Evolutionary conservation across 148 eudicot species (phyloP).

Genomic region (Euryodendron excelsum): DNA sequence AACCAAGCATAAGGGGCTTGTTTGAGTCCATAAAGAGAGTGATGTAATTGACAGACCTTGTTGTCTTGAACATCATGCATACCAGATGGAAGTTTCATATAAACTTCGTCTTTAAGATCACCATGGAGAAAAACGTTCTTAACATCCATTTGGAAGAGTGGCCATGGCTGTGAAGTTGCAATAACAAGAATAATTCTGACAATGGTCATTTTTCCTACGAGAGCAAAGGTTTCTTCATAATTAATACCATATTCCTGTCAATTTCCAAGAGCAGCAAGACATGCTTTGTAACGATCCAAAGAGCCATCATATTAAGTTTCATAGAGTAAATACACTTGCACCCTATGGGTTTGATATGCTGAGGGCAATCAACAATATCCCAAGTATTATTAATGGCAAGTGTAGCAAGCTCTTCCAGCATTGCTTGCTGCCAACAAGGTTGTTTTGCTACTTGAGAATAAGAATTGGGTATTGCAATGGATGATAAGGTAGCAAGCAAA

Average conservation of each 20-base stretch:
- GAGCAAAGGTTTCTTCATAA: not conserved
- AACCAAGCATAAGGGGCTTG: not conserved
- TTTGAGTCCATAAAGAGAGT: not conserved
- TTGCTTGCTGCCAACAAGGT: not conserved
- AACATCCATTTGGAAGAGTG: not conserved
- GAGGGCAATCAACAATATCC: not conserved
- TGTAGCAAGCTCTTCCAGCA: too few species aligned
- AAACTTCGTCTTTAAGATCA: not conserved
- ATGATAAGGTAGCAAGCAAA: not conserved
- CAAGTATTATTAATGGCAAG: not conserved
- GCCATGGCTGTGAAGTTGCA: not conserved
- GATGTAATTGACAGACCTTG: not conserved
- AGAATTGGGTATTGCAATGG: not conserved
- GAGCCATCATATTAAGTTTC: not conserved
- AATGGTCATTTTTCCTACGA: not conserved
- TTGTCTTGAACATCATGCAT: not conserved
- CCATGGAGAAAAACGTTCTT: not conserved
- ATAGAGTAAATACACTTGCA: not conserved
- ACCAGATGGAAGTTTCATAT: not conserved
- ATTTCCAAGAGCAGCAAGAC: not conserved
- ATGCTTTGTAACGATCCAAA: not conserved
- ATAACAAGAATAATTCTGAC: not conserved
- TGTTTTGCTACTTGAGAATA: not conserved
- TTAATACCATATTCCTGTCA: constrained; percentile 2
- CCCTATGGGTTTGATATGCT: not conserved